Base-by-base conservation (phyloP, 2,329 filamentous ascomycete genomes). In the Dothistroma pini region DNA sequence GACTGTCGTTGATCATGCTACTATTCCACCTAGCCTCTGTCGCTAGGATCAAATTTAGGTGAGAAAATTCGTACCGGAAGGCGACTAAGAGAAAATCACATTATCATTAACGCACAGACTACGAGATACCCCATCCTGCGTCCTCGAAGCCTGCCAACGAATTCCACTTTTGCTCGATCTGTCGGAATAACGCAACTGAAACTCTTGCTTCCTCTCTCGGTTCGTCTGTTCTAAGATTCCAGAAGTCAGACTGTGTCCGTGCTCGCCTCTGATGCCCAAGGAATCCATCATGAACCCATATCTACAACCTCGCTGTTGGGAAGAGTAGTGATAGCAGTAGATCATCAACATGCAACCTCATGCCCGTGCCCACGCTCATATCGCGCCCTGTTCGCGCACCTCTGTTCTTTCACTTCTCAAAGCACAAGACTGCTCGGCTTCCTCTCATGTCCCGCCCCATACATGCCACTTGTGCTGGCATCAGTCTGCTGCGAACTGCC, bases 391-490 rank as follows among this genome's bases (percentile, higher is more conserved):
- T 32, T 53, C n/a, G 51, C 31, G n/a, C 51, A 32, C 22, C 29
- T 6, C 51, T 53, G 57, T 54, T 41, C 38, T 34, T 44, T 56
- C 50, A 47, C 47, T 34, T 48, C 57, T 61, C 38, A 65, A 38
- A 66, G 61, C 61, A 65, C 62, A 54, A 68, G 56, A 59, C 60
- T 57, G 49, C 67, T 68, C 50, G 53, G 52, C 57, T 65, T 69
- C 38, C 66, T 63, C 61, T 69, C 67, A 63, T 69, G 66, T 29
- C 63, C 62, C 12, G 57, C 61, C 6, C 51, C 51, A 56, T 63
- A 60, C 31, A 35, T 53, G 38, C 57, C 52, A 41, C 53, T 59
- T 47, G 49, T 61, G 8, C 54, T 44, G 21, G 35, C 32, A 22
- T 60, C 51, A 51, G 49, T 62, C 19, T 53, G 51, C 44, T 53